Evolutionary conservation across 192 early-diverging fungal species (phyloP), one percentile per base, ranked within the genome.

Genomic region (Podila minutissima): DNA sequence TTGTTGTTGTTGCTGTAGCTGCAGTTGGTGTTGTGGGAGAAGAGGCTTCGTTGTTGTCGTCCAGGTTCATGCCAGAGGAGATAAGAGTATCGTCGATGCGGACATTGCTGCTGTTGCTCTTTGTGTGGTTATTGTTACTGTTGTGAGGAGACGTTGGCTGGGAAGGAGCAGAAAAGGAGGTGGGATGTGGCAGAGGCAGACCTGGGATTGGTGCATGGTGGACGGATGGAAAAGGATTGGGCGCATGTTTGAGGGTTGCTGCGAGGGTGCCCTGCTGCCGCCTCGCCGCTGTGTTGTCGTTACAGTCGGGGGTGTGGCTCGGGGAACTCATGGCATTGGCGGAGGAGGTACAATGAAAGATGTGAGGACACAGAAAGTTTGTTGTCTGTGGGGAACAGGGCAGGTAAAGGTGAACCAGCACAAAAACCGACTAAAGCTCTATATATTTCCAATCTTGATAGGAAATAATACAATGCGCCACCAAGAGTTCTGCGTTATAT

Each of bases 151-250:
- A 68, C 64, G 19, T 61, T 20, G 59, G 29, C 5, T 19, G 59
- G 29, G 59, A 13, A 32, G 31, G 29, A 20, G 59, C 10, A 61
- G 28, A 11, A 28, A 61, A 33, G 29, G 59, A 31, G 15, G 13
- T 19, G 9, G 12, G 31, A 19, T 61, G 59, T 19, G 1, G 41
- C 41, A 46, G 41, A 15, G 41, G 41, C 41, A 55, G 24, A 17
- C 53, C 53, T 5, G 53, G 53, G n/a, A 55, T 55, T n/a, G 53
- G 53, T n/a, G 53, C 53, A 26, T 55, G 53, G 53, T 55, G 53
- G 6, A 55, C 53, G 53, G 53, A 55, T 55, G 53, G 53, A 26
- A 55, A 55, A 6, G 53, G 53, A 10, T 55, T 55, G 22, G 53
- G 53, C 2, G 53, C 53, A 55, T 55, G 22, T 26, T 55, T 55